Conservation (phyloP, 257 asterid genomes). For the Vinca minor region DNA sequence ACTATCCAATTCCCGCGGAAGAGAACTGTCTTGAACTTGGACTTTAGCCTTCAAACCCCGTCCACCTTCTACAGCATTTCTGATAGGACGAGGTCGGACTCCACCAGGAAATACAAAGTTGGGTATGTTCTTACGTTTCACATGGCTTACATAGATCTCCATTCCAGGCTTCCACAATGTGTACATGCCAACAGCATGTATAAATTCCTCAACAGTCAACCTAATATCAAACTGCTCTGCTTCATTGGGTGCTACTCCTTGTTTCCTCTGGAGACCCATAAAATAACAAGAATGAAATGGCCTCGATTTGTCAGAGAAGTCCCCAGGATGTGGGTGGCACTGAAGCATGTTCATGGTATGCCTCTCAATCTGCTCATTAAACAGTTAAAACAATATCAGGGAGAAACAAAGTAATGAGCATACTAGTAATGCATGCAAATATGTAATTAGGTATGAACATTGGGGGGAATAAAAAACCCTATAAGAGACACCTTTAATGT, state of each 20-base stretch:
- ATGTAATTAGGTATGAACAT: background rate
- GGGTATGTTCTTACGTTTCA: constrained; percentile 27
- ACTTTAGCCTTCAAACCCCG: constrained; percentile 8
- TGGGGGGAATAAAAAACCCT: background rate
- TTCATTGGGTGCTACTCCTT: constrained; percentile 25
- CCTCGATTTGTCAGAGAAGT: constrained; percentile 28
- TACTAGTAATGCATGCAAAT: background rate
- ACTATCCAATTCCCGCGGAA: constrained; percentile 15
- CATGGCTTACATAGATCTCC: constrained; percentile 33
- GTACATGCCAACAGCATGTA: constrained; percentile 25
- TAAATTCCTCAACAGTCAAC: constrained; percentile 32
- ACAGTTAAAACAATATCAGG: constrained; percentile 3
- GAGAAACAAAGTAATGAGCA: background rate
- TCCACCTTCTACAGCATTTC: constrained; percentile 13
- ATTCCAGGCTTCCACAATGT: constrained; percentile 30
- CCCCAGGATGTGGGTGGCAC: constrained; percentile 38
- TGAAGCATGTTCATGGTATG: constrained; percentile 30
- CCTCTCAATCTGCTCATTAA: constrained; percentile 25
- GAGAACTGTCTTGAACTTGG: constrained; percentile 13
- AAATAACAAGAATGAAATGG: constrained; percentile 29
- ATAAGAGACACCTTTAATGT: constrained; percentile 20
- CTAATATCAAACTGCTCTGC: constrained; percentile 38
- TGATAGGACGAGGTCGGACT: constrained; percentile 18
- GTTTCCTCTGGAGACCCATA: constrained; percentile 35
- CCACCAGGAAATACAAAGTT: constrained; percentile 32